Evolutionary conservation across 2,329 filamentous ascomycete genomes (phyloP), one percentile per base, ranked within the genome.

Genomic region (Paecilomyces formosus): DNA sequence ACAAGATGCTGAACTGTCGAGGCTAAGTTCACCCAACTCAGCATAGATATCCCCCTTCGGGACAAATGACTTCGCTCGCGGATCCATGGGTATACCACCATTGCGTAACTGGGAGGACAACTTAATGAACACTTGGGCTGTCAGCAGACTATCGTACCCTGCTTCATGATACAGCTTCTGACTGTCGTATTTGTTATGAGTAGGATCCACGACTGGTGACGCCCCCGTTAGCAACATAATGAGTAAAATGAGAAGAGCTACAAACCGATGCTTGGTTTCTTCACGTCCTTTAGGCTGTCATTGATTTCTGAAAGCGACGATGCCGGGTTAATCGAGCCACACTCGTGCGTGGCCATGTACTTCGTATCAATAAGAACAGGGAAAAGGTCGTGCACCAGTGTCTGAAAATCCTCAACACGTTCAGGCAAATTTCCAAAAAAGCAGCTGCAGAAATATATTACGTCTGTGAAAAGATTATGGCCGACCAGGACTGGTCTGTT

Each of bases 401-500:
- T 61, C 58, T 78, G 73, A 64, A 86, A 87, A 26, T 81, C 81
- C 53, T 80, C 78, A 0, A 86, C 72, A 1, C 74, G 80, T 26
- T 82, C 77, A 1, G 85, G 85, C 18, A 87, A 71, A 6, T 76
- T 67, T 1, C 84, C 85, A 56, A 86, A 78, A 67, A 87, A 87
- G 55, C 79, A 81, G 33, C 76, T 75, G 65, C 84, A 85, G 58
- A 87, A 75, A 65, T 86, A 85, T n/a, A 86, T 75, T 49, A 87
- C 66, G 64, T 87, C 85, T 1, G 81, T 81, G 66, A 87, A 85
- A 64, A 85, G 78, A 63, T 87, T 87, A 70, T 87, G 85, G 1
- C 84, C 85, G 1, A 87, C 80, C 2, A 87, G 64, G 1, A 85
- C 74, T 1, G 79, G 77, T 13, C 78, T 75, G 21, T 76, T 78